A percentile compares a stretch with the other conserved stretches of the same genome.
These are phyloP conservation scores for Raffaelea arxii DNA, from an alignment of 2,329 filamentous ascomycete species.

Conservation along the genomic window DNA sequence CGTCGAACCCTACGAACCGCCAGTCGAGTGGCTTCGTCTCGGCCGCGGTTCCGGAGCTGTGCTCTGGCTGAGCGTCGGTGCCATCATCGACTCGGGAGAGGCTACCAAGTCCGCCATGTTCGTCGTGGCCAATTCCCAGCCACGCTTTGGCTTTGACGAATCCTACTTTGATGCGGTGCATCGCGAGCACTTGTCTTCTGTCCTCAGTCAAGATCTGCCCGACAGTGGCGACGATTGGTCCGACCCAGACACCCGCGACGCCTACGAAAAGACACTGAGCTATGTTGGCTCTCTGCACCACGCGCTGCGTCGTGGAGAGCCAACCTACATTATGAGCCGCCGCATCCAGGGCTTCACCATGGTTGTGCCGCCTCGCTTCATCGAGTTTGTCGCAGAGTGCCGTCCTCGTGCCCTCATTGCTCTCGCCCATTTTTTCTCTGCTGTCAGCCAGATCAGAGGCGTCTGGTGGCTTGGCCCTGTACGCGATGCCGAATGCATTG, in stretches of 20 bases:
- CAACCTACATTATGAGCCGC: slow-evolving; percentile 18
- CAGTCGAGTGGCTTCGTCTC: slow-evolving; percentile 15
- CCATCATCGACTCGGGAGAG: slow-evolving; percentile 10
- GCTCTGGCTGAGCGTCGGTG: slow-evolving; percentile 16
- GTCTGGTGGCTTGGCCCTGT: slow-evolving; percentile 18
- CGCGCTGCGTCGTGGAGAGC: slow-evolving; percentile 18
- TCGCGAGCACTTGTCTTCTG: slow-evolving; percentile 11
- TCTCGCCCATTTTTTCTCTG: slow-evolving; percentile 18
- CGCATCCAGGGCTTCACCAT: slow-evolving; percentile 18
- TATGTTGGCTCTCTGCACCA: slow-evolving; percentile 18
- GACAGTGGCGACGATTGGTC: slow-evolving; percentile 13
- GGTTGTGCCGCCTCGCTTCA: slow-evolving; percentile 14
- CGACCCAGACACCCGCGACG: slow-evolving; percentile 15
- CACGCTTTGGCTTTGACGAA: slow-evolving; percentile 16
- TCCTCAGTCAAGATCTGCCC: slow-evolving; percentile 14
- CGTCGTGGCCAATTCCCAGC: slow-evolving; percentile 12
- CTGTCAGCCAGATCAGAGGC: slow-evolving; percentile 13
- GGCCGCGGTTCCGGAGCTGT: slow-evolving; percentile 16
- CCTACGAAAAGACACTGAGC: slow-evolving; percentile 19
- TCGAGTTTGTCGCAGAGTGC: slow-evolving; percentile 14
- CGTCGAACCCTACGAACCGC: slow-evolving; percentile 15
- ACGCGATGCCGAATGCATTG: slow-evolving; percentile 11
- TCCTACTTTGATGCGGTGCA: slow-evolving; percentile 16
- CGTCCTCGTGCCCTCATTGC: slow-evolving; percentile 17
- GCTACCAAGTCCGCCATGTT: slow-evolving; percentile 11